A percentile compares a stretch with the other conserved stretches of the same genome.
Evolutionary conservation across 305 asterid genomes (phyloP).

Genomic region (Plantago lanceolata): DNA sequence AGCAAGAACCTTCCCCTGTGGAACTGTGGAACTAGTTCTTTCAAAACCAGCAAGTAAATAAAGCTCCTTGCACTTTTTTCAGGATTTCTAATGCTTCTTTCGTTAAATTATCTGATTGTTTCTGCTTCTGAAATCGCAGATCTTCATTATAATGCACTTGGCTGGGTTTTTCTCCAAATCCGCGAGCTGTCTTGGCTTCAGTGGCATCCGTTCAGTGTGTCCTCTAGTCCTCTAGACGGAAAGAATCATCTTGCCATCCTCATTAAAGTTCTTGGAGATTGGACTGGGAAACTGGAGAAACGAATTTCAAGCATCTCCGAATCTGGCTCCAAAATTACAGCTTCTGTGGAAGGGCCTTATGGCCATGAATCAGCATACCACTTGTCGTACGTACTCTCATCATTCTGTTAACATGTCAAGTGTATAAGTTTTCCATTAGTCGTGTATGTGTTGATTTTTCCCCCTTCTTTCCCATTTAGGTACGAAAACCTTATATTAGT

Average conservation of each 20-base stretch:
- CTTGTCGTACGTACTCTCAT: conserved; percentile 41
- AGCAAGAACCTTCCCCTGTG: conserved; percentile 67
- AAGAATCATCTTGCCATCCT: conserved; percentile 58
- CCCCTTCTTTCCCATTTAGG: conserved; percentile 31
- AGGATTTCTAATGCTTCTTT: no score
- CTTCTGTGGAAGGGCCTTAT: conserved; percentile 82
- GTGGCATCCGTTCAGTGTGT: conserved; percentile 93
- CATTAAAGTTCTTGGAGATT: conserved; percentile 73
- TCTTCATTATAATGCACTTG: conserved; percentile 76
- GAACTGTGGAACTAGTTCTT: conserved; percentile 69
- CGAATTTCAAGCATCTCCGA: conserved; percentile 28
- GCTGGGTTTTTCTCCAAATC: conserved; percentile 80
- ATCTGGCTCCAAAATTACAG: conserved; percentile 36
- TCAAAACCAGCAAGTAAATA: conserved; percentile 71
- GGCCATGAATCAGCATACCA: conserved; percentile 86
- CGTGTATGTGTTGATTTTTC: background rate
- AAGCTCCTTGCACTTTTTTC: background rate
- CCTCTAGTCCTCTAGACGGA: conserved; percentile 79
- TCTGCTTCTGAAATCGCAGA: conserved; percentile 33
- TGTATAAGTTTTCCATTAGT: background rate
- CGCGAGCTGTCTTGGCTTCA: conserved; percentile 72
- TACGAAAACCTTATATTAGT: conserved; percentile 76
- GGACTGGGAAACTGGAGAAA: conserved; percentile 60
- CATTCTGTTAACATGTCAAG: background rate
- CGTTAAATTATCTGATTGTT: background rate